Evolutionary conservation across 805 yeast species (phyloP).

Genomic region (Teunomyces cretensis): DNA sequence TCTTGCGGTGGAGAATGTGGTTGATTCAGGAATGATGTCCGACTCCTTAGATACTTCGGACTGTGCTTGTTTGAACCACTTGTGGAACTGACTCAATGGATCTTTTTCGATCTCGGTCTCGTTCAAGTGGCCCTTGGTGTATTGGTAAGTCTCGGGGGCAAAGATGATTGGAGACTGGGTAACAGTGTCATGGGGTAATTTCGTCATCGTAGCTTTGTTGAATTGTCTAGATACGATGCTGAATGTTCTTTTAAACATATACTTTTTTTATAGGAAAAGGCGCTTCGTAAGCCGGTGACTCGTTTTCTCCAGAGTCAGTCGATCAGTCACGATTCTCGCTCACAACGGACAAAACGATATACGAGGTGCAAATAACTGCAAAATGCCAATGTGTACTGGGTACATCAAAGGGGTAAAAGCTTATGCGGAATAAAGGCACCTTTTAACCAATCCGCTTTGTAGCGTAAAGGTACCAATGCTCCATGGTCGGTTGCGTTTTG

Average conservation of each 20-base stretch:
- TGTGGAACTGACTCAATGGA: constrained; percentile 77
- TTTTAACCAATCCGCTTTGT: no score
- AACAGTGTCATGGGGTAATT: background rate
- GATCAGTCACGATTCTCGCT: constrained; percentile 1
- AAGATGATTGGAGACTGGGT: constrained; percentile 43
- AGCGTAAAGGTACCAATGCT: no score
- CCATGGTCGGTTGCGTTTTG: no score
- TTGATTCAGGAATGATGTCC: constrained; percentile 67
- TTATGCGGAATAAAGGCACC: no score
- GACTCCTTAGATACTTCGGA: constrained; percentile 41
- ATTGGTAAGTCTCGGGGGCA: constrained; percentile 89
- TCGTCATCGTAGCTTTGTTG: background rate
- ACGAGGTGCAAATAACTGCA: background rate
- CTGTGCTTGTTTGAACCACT: constrained; percentile 66
- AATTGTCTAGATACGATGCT: background rate
- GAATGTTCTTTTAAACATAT: background rate
- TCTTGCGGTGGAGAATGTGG: constrained; percentile 84
- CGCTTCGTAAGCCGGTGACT: background rate
- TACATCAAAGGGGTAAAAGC: background rate
- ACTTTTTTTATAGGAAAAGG: background rate
- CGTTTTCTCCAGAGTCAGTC: background rate
- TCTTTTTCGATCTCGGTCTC: constrained; percentile 51
- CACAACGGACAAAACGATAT: background rate
- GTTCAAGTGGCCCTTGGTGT: constrained; percentile 63
- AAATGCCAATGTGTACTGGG: no score